These are phyloP conservation scores for Monilinia fructicola DNA, from an alignment of 2,329 filamentous ascomycete genomes.

Conservation along the genomic window DNA sequence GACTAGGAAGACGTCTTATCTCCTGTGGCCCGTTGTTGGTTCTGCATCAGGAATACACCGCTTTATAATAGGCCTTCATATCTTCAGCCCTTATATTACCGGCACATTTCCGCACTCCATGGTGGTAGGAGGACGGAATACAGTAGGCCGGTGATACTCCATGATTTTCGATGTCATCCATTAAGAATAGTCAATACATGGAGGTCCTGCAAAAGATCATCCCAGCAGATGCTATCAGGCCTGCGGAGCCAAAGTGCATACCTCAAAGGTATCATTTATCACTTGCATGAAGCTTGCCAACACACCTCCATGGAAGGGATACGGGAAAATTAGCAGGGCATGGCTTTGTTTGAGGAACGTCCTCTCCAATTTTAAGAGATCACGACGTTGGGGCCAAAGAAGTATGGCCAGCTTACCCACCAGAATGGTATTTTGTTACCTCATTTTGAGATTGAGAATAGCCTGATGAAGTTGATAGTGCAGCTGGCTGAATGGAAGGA, in stretches of 20 bases:
- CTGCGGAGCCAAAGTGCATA: neutral
- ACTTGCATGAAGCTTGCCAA: neutral
- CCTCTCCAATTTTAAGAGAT: neutral
- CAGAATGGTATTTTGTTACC: neutral
- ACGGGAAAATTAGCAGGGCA: neutral
- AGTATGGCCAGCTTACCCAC: too few species aligned
- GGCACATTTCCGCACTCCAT: neutral
- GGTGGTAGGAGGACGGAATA: neutral
- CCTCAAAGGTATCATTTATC: neutral
- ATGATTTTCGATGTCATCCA: neutral
- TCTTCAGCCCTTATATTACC: neutral
- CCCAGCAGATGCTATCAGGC: neutral
- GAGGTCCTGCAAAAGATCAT: neutral
- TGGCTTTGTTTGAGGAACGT: neutral
- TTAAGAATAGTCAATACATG: neutral
- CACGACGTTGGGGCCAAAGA: neutral
- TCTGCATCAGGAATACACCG: neutral
- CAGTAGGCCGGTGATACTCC: too few species aligned
- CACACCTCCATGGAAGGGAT: neutral
- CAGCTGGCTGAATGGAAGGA: neutral
- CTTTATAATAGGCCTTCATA: too few species aligned
- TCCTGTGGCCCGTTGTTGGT: neutral
- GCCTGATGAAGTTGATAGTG: neutral
- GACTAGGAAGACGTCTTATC: neutral
- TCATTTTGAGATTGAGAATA: neutral